phyloP scores from a whole-genome alignment of 192 early-diverging fungal genomes.

The Umbelopsis sp. region DNA sequence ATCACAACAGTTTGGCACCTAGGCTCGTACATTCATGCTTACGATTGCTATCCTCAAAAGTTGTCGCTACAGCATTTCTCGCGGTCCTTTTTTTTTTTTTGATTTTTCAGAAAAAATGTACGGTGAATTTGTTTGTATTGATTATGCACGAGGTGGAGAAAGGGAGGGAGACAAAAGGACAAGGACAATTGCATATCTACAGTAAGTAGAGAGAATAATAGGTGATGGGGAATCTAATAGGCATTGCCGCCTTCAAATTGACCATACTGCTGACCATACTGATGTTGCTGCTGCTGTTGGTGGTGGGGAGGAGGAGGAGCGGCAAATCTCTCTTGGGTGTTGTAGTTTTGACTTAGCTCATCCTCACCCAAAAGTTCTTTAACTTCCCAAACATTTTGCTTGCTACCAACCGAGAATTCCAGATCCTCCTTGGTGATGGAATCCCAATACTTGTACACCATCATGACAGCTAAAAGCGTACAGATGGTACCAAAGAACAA shows the following conservation, averaged over 20 bases:
- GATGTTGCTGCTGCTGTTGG: conserved; percentile 26
- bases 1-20: neutral
- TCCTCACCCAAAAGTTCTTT: conserved; percentile 68
- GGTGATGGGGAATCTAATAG: conserved; percentile 12
- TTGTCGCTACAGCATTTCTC: neutral
- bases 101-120: neutral
- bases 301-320: conserved; percentile 32
- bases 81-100: neutral
- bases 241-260: conserved; percentile 28
- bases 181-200: conserved; percentile 3
- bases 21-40: neutral
- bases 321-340: conserved; percentile 12
- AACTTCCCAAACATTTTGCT: conserved; percentile 82
- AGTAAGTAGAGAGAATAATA: neutral
- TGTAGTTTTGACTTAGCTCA: conserved; percentile 39
- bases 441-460: conserved; percentile 99
- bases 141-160: neutral
- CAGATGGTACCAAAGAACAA: conserved; percentile 95
- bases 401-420: conserved; percentile 83
- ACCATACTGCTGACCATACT: conserved; percentile 36
- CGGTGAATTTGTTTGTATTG: conserved; percentile 14
- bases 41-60: too few relatives aligned
- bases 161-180: neutral
- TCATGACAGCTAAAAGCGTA: conserved; percentile 93
- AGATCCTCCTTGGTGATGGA: conserved; percentile 98